Evolutionary conservation across 2,329 filamentous ascomycete species (phyloP).

Genomic region (Parafenestella ontariensis): DNA sequence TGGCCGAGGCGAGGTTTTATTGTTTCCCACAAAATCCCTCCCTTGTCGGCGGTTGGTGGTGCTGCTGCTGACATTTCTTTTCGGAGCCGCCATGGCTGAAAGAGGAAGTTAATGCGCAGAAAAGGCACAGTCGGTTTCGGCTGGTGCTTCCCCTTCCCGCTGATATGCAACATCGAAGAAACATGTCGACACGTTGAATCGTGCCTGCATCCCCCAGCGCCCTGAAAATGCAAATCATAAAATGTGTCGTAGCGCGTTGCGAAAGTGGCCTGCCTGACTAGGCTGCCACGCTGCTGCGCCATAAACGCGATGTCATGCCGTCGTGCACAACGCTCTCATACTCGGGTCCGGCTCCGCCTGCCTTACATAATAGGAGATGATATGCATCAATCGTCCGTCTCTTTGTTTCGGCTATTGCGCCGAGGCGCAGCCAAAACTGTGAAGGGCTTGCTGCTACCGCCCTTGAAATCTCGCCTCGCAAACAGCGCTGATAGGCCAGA

Average conservation of each 20-base stretch:
- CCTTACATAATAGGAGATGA: constrained; percentile 23
- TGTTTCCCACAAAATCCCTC: too few relatives aligned
- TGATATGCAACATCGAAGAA: background rate
- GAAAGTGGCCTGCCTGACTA: background rate
- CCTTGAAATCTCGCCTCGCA: constrained; percentile 10
- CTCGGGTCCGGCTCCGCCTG: constrained; percentile 16
- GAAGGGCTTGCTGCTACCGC: constrained; percentile 10
- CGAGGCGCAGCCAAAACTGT: constrained; percentile 12
- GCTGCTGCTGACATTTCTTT: background rate
- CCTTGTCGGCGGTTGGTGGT: too few relatives aligned
- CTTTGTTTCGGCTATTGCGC: constrained; percentile 20
- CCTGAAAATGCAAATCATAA: background rate
- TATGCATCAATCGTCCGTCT: constrained; percentile 11
- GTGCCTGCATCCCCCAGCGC: constrained; percentile 4
- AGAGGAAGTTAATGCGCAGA: background rate
- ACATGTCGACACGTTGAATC: constrained; percentile 4
- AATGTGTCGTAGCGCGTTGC: constrained; percentile 5
- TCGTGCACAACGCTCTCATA: constrained; percentile 1
- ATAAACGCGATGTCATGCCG: constrained; percentile 10
- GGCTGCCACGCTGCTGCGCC: constrained; percentile 12
- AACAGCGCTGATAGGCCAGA: constrained; percentile 6
- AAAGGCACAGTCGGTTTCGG: background rate
- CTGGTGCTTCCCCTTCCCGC: background rate
- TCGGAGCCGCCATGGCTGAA: background rate
- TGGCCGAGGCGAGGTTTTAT: too few relatives aligned